These are phyloP conservation scores for Lophiotrema nucula DNA, from an alignment of 495 filamentous ascomycete species.

Conservation along the genomic window DNA sequence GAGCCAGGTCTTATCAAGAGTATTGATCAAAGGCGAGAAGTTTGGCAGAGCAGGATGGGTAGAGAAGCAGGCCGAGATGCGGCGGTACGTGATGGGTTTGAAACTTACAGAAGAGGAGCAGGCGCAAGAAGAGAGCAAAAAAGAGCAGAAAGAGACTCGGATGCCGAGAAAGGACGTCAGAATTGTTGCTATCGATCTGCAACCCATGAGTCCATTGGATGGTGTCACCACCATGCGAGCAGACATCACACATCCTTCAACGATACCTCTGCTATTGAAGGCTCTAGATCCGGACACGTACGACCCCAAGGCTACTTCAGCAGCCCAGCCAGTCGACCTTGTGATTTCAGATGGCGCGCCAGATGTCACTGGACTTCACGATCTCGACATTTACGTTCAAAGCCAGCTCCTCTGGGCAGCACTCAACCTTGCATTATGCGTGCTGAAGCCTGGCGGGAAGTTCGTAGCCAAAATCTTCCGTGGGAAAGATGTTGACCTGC, in stretches of 20 bases:
- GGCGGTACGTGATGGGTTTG: conserved; percentile 33
- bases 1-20: conserved; percentile 91
- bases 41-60: conserved; percentile 83
- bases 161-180: conserved; percentile 68
- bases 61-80: conserved; percentile 61
- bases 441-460: conserved; percentile 86
- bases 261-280: conserved; percentile 79
- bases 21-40: conserved; percentile 87
- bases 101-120: conserved; percentile 6
- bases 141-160: conserved; percentile 42
- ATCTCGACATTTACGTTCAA: conserved; percentile 97
- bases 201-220: conserved; percentile 89
- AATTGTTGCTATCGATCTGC: conserved; percentile 92
- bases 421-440: conserved; percentile 85
- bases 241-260: conserved; percentile 96
- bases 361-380: conserved; percentile 94
- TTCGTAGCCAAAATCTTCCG: conserved; percentile 99
- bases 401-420: conserved; percentile 92
- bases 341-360: conserved; percentile 94
- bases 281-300: conserved; percentile 78
- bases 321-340: conserved; percentile 74
- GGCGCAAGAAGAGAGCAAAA: conserved; percentile 19
- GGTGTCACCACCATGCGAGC: conserved; percentile 89
- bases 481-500: conserved; percentile 84
- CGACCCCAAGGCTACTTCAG: conserved; percentile 49